Base-by-base conservation (phyloP, 2,329 filamentous ascomycete species). In the Diaporthe longicolla region DNA sequence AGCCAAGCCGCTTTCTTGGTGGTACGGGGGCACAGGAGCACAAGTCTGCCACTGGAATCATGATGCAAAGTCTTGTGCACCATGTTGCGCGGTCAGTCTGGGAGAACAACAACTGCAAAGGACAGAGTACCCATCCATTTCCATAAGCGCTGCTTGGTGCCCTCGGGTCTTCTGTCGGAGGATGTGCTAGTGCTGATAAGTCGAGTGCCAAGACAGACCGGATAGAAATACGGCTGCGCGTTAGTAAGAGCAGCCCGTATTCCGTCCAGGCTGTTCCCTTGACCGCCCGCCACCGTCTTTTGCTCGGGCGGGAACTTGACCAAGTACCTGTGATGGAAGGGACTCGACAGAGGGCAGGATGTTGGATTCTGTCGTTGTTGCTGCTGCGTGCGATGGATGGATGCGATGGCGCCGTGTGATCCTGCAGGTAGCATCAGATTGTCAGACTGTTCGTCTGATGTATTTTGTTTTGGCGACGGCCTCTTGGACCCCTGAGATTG, bases 401-500 rank as follows among this genome's bases (percentile, higher is more conserved):
- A 17, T 19, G n/a, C 24, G 8, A 5, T 45, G 59, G 24, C 26
- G 40, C 26, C 5, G 40, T 29, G 7, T 45, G 21, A 66, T 66
- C 26, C 29, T 35, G 43, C 29, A 50, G 43, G 61, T 66, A 19
- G 63, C 63, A 52, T 48, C 19, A 66, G 61, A 24, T 35, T 32
- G 37, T 37, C 29, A 21, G 69, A 37, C 35, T 59, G 55, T 59
- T 58, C 55, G 69, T 61, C 69, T 61, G 43, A 52, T 71, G 40
- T 37, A 24, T 71, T 21, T 48, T 71, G 8, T 54, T 15, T 48
- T 71, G n/a, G 55, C 24, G 54, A 43, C n/a, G 32, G 21, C 45
- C 15, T 59, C 35, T 21, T 63, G 68, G 68, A 70, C 68, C 68
- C 68, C 68, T 70, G 68, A 70, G 54, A 48, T 70, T 50, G 32